These are phyloP conservation scores for Barnettozyma wickerhamii DNA, from an alignment of 805 yeast species.

Conservation along the genomic window DNA sequence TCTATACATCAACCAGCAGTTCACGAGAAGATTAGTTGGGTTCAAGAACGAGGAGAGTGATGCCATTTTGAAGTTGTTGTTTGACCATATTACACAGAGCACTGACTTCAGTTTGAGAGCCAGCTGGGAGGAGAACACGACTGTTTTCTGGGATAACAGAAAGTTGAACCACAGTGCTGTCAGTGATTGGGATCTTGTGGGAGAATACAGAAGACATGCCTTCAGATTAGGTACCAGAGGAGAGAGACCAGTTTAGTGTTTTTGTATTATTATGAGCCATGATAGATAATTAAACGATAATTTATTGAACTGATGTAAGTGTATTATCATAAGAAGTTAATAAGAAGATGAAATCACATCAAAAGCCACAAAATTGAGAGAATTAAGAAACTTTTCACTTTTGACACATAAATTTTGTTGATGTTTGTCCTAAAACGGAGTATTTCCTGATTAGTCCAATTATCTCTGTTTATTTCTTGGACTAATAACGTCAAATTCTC, in stretches of 20 bases:
- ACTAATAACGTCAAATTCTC: too few relatives aligned
- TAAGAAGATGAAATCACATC: too few relatives aligned
- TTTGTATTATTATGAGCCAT: too few relatives aligned
- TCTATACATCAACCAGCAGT: constrained; percentile 47
- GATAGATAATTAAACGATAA: too few relatives aligned
- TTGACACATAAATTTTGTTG: too few relatives aligned
- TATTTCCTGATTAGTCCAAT: too few relatives aligned
- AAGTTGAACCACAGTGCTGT: constrained; percentile 46
- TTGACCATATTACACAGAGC: constrained; percentile 42
- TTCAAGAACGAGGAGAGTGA: constrained; percentile 47
- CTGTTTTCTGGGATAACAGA: constrained; percentile 26
- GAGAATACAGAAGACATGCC: constrained; percentile 10
- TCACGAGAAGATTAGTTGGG: constrained; percentile 49
- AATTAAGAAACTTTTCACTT: too few relatives aligned
- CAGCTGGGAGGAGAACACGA: constrained; percentile 19
- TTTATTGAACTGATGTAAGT: too few relatives aligned
- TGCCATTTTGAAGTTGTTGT: constrained; percentile 43
- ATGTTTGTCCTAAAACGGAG: too few relatives aligned
- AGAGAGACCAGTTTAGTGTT: constrained; percentile 7
- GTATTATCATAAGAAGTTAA: too few relatives aligned
- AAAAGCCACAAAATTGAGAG: too few relatives aligned
- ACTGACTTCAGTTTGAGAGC: constrained; percentile 25
- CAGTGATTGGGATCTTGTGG: constrained; percentile 39
- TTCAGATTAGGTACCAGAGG: constrained; percentile 13
- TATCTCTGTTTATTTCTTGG: too few relatives aligned